Evolutionary conservation across 176 grass and related monocot genomes (phyloP), one percentile per base, ranked within the genome.

Genomic region (Alopecurus myosuroides): DNA sequence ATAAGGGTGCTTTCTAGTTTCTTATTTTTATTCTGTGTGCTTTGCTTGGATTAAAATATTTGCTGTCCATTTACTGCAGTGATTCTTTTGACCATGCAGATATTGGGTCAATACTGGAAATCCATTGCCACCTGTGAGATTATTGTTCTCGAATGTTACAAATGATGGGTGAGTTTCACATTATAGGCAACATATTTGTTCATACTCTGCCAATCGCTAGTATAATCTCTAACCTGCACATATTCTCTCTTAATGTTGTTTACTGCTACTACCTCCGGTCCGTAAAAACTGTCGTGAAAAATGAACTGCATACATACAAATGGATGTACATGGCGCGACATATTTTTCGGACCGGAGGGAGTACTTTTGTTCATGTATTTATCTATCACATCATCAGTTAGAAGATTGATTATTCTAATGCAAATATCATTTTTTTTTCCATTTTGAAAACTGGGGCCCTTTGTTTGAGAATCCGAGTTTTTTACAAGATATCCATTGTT

Each of bases 31-130:
- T 37, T 7, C 50, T 55, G 31, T 11, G 20, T 77, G 74, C 30
- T 37, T 52, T 75, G 11, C 50, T n/a, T 56, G 49, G 52, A 77
- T 77, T 77, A 19, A 56, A 77, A 52, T 23, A 35, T 71, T 70
- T 44, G 14, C 33, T 51, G 61, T 30, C 29, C 57, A 65, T 81
- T 81, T 45, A 18, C 44, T 68, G 23, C 37, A 36, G 28, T 57
- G 34, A 41, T 22, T 41, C 28, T 83, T 72, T 36, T 55, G 17
- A 83, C 55, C 5, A 19, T 81, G 85, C 87, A 89, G 87, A 85
- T 89, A 85, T 79, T 89, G 70, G 88, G 57, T 81, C 10, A 85
- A 82, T 35, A 28, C 17, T 40, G 63, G 15, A 50, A 72, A 89
- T 41, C 70, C 49, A 13, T 85, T 89, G 64, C 77, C 9, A 58